These are phyloP conservation scores for Prillingera fragicola DNA, from an alignment of 1,284 basidiomycete species.

Conservation along the genomic window DNA sequence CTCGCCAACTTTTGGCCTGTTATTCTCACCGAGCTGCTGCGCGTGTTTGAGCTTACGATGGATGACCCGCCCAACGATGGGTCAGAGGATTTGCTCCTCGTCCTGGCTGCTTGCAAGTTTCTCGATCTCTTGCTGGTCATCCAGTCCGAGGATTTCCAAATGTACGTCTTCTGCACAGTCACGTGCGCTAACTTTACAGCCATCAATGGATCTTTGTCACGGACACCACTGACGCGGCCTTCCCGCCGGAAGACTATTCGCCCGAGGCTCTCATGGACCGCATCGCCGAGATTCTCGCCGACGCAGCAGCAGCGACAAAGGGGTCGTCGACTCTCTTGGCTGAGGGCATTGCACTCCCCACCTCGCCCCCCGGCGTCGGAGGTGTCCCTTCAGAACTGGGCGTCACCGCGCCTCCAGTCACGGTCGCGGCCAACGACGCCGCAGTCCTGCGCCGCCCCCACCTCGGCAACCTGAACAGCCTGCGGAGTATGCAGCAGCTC, in stretches of 20 bases:
- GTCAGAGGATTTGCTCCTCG: conserved; percentile 72
- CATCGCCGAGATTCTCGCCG: conserved; percentile 71
- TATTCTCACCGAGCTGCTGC: conserved; percentile 78
- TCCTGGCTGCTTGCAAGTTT: conserved; percentile 88
- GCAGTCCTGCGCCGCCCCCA: conserved; percentile 62
- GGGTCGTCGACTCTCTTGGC: no score
- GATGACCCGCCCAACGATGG: conserved; percentile 57
- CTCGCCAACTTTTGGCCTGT: conserved; percentile 96
- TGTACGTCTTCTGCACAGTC: conserved; percentile 55
- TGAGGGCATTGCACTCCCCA: no score
- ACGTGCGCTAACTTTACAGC: conserved; percentile 37
- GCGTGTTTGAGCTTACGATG: conserved; percentile 54
- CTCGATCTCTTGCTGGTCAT: conserved; percentile 83
- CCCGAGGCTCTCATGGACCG: conserved; percentile 87
- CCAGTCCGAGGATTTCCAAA: conserved; percentile 96
- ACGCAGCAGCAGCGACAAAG: conserved; percentile 53
- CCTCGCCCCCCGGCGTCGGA: no score
- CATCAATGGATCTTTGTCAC: conserved; percentile 99
- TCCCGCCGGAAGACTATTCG: conserved; percentile 73
- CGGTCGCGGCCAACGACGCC: conserved; percentile 4
- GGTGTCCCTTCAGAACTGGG: no score
- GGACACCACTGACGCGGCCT: conserved; percentile 92
- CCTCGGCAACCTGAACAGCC: conserved; percentile 60
- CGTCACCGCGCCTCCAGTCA: no score
- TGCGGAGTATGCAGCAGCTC: conserved; percentile 74